Base-by-base conservation (phyloP, 345 rosid species). In the Clausena lansium region DNA sequence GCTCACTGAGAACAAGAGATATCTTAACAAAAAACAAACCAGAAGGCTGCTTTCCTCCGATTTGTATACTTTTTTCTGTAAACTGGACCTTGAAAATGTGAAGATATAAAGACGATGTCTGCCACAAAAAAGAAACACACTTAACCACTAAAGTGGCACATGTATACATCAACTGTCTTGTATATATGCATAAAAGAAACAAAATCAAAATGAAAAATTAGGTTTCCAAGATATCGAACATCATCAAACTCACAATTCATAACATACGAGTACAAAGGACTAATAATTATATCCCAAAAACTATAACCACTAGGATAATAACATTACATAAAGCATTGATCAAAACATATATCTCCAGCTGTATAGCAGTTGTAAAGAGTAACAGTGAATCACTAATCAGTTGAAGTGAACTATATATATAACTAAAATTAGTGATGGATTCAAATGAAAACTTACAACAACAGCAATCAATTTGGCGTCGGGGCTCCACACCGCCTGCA, bases 401-500 rank as follows among this genome's bases (percentile, higher is more conserved):
- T 24, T 41, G 28, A 39, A 61, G 3, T 24, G 55, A 4, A 74
- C 77, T 19, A 54, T 22, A 69, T 19, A 67, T 55, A 76, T 19
- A 1, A 38, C 17, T 19, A 50, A 69, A 19, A 22, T 25, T 2
- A 61, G 39, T 36, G 52, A 74, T 27, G 2, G 11, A 36, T 60
- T 19, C 55, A 58, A 28, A 64, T 24, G 36, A 67, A n/a, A 64
- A 89, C 95, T 88, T 79, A 94, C 98, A 84, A 94, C 83, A 84
- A 92, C 83, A 67, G 97, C 97, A 32, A 96, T 83, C 86, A 96
- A 81, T 83, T 94, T 94, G 63, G 91, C 64, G 71, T 96, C 98
- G 2, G 93, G 94, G 69, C 98, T 96, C 99, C 98, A 94, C 78
- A 88, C 97, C 70, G 95, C 98, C 71, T 82, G 92, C 78, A 87